Evolutionary conservation across 768 basidiomycete genomes (phyloP), one percentile per base, ranked within the genome.

Genomic region (Cystobasidium tubakii): DNA sequence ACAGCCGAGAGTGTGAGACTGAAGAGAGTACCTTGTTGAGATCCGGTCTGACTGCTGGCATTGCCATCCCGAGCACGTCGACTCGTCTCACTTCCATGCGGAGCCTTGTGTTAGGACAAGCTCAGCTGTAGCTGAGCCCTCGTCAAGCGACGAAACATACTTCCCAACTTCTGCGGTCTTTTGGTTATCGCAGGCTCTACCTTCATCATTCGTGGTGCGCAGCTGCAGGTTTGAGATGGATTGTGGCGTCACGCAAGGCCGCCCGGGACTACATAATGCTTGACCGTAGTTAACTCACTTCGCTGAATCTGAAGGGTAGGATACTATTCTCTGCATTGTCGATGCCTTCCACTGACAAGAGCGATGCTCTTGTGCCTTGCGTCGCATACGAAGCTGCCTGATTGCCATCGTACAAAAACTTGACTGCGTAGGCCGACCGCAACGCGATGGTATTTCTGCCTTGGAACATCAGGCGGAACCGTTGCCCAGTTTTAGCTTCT

Each of bases 141-240:
- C 53, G 7, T n/a, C 21, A n/a, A n/a, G n/a, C 53, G n/a, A 7
- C 27, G 53, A 46, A 9, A 43, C 67, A 10, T 70, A 25, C 67
- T 70, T 55, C 27, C 44, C 67, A 7, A 70, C 50, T 54, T 54
- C 46, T 31, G 23, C 9, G 7, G 21, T 55, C 53, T n/a, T 6
- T 7, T 9, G 29, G 7, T 53, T 34, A 17, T 55, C 50, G 17
- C 7, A 54, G 7, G 65, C 65, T 17, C 23, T 3, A 27, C 6
- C 13, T 17, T 70, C 53, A 25, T 70, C 50, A 27, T 70, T 44
- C 4, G 67, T 70, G 23, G 53, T 44, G 3, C 29, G 44, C 7
- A 70, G 44, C 65, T 66, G 42, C n/a, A n/a, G n/a, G n/a, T n/a
- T n/a, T n/a, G n/a, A n/a, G n/a, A n/a, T n/a, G n/a, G n/a, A n/a